Base-by-base conservation (phyloP, 2,329 filamentous ascomycete genomes). In the Gremmenia infestans region DNA sequence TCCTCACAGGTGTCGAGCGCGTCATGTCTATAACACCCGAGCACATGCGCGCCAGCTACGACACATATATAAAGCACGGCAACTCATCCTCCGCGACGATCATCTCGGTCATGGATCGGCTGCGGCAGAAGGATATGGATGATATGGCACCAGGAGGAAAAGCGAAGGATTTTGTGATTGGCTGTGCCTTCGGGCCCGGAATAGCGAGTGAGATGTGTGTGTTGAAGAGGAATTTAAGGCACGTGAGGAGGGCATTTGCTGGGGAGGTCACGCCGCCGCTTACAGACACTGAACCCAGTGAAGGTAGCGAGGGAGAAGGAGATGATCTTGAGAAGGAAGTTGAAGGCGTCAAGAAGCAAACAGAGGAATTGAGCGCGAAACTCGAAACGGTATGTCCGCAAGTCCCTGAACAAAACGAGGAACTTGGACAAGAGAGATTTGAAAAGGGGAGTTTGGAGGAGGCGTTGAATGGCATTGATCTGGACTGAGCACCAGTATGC, bases 31-130 rank as follows among this genome's bases (percentile, higher is more conserved):
- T 89, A 48, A 76, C 75, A 0, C 72, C 83, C 0, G 81, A 86
- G 63, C 85, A 88, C 61, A 82, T 89, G 73, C 77, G 84, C 48
- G 85, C 85, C n/a, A 86, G 82, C 56, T 87, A 86, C 65, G 81
- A 87, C 59, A 81, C 83, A 17, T 89, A 89, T 63, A 82, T 83
- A 50, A 80, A 81, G 52, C 82, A 83, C 63, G 86, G 87, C 1
- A 90, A 89, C 70, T 83, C 81, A 39, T 86, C 82, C 58, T 88
- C 85, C 1, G 83, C 86, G 8, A 88, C 86, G 2, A 82, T 89
- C 12, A 81, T 88, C 62, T 83, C 82, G 59, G 86, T 90, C 0
- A 72, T 89, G 69, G 76, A 88, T 60, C 75, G 79, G 12, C 63
- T 89, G 62, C 74, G 85, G 5, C 68, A 73, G 22, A 81, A 81